Evolutionary conservation across 2,329 filamentous ascomycete species (phyloP).

Genomic region (Colletotrichum noveboracense): DNA sequence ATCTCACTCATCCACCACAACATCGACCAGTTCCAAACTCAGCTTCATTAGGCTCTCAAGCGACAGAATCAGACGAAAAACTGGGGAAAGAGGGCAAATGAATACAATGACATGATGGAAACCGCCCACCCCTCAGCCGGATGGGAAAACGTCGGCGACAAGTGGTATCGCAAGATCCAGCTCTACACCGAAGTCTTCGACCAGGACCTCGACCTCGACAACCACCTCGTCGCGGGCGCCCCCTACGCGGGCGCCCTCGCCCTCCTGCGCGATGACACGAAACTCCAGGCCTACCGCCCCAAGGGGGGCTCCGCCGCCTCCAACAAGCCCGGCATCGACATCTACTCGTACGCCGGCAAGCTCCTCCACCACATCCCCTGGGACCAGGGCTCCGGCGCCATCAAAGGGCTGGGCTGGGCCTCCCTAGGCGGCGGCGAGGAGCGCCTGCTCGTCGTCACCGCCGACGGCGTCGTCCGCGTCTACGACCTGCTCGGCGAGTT

Average conservation of each 20-base stretch:
- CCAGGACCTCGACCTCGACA: constrained; percentile 91
- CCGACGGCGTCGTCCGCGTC: constrained; percentile 88
- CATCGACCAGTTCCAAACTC: neutral
- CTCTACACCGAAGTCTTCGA: constrained; percentile 95
- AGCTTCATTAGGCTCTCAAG: neutral
- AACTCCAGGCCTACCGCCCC: constrained; percentile 79
- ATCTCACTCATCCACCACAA: neutral
- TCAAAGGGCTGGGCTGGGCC: constrained; percentile 93
- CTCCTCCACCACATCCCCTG: constrained; percentile 85
- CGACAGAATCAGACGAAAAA: accelerated
- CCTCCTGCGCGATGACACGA: constrained; percentile 86
- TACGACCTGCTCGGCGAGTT: constrained; percentile 96
- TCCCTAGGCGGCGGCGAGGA: constrained; percentile 70
- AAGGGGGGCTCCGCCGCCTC: constrained; percentile 52
- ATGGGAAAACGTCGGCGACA: constrained; percentile 93
- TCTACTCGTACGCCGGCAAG: constrained; percentile 93
- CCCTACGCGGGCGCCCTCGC: constrained; percentile 91
- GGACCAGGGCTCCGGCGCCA: constrained; percentile 81
- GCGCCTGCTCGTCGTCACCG: constrained; percentile 84
- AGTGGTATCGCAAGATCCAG: constrained; percentile 93
- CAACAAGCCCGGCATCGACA: constrained; percentile 82
- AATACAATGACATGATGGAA: constrained; percentile 54
- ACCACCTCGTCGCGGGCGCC: constrained; percentile 89
- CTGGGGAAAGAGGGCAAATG: neutral
- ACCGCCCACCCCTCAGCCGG: constrained; percentile 75